Conservation (phyloP, 176 grass and related monocot genomes). For the Oryza glaberrima region DNA sequence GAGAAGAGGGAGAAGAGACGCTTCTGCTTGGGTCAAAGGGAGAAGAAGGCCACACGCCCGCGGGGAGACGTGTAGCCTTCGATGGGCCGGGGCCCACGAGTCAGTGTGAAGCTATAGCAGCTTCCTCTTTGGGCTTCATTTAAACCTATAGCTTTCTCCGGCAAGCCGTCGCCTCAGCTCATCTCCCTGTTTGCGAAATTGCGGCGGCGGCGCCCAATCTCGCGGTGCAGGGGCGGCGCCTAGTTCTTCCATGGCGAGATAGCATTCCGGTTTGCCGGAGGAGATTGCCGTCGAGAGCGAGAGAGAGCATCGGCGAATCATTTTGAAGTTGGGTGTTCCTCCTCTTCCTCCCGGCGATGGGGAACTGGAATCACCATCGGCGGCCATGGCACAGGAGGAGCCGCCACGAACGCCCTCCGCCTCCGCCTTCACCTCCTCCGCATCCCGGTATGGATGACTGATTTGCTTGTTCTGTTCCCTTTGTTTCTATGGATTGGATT, state of each 20-base stretch:
- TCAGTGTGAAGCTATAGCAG: not conserved
- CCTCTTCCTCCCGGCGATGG: constrained; percentile 17
- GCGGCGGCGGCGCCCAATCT: too few relatives aligned
- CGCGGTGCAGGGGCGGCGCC: too few relatives aligned
- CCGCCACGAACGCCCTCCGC: not conserved
- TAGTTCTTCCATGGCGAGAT: not conserved
- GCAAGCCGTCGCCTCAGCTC: not conserved
- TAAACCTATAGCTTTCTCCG: not conserved
- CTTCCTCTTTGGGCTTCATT: not conserved
- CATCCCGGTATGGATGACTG: constrained; percentile 32
- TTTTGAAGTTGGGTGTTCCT: not conserved
- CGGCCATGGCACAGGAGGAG: constrained; percentile 8
- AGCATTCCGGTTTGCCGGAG: not conserved
- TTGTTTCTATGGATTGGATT: not conserved
- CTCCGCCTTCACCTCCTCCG: constrained; percentile 5
- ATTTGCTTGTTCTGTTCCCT: too few relatives aligned
- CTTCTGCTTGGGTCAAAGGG: not conserved
- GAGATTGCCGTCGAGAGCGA: not conserved
- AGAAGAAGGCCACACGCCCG: not conserved
- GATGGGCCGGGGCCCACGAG: not conserved
- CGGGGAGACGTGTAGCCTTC: not conserved
- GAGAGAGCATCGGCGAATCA: not conserved
- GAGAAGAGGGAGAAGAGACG: not conserved
- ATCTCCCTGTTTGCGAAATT: not conserved
- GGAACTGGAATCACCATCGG: not conserved